Base-by-base conservation (phyloP, 2,329 filamentous ascomycete species). In the Magnaporthiopsis rhizophila region DNA sequence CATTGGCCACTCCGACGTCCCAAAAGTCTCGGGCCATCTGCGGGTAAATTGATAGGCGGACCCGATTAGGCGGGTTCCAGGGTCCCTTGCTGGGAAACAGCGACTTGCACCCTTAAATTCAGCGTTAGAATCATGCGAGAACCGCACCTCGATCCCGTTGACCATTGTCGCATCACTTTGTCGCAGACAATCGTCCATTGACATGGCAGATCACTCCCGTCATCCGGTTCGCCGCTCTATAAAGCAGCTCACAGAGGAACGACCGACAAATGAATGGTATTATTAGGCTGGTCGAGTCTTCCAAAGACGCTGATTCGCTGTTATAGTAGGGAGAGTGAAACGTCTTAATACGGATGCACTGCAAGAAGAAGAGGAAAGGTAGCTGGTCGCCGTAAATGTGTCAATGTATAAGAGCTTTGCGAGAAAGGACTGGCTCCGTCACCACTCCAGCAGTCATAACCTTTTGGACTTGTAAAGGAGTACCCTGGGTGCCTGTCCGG, bases 1-100 rank as follows among this genome's bases (percentile, higher is more conserved):
- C 57, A 58, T 58, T 58, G 57, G 28, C 57, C 57, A 58, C 57
- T 58, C 57, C 57, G 24, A 13, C 12, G 24, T 30, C 57, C 57
- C 57, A 26, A 26, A 58, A 28, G 28, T 15, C 28, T 30, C 57
- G 57, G 28, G 24, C 57, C 57, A 58, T 28, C 24, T 58, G 28
- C 57, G 57, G 57, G 24, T 30, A 58, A 30, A 30, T 30, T 58
- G 57, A 58, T 58, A 50, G 45, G 18, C 45, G 21, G 18, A 18
- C 45, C 45, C 21, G 45, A 50, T 50, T 50, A 50, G 45, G 45
- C 18, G 45, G 18, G 6, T 21, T 50, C 45, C 21, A 50, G 45
- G 45, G 45, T 21, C 45, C 45, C 45, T n/a, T 7, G 45, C 13
- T 18, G 45, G 36, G 45, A 21, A n/a, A 13, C 45, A 50, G 15